These are phyloP conservation scores for Shiraia sp. DNA, from an alignment of 2,329 filamentous ascomycete species.

Conservation along the genomic window DNA sequence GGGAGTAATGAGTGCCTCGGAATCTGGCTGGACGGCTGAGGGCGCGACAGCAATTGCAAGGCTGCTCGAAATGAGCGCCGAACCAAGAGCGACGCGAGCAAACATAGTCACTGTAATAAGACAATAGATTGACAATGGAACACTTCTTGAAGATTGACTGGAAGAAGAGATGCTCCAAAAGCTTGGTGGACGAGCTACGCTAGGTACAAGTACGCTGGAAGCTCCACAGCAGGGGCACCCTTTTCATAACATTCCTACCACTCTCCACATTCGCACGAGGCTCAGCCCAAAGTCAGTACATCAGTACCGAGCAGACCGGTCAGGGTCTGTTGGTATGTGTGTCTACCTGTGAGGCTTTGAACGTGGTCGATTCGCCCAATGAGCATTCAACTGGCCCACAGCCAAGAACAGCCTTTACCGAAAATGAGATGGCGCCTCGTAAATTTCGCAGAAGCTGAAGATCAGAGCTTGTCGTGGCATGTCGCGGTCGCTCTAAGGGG, in stretches of 20 bases:
- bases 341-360: conserved; percentile 8
- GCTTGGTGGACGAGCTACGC: neutral
- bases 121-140: neutral
- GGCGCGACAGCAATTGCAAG: conserved; percentile 16
- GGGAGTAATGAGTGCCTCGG: conserved; percentile 31
- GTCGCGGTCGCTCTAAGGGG: conserved; percentile 13
- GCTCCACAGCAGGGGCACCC: conserved; percentile 1
- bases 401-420: conserved; percentile 12
- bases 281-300: conserved; percentile 6
- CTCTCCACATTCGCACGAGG: conserved; percentile 1
- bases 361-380: neutral
- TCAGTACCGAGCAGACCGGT: conserved; percentile 13
- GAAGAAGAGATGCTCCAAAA: neutral
- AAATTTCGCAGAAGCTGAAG: conserved; percentile 15
- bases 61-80: conserved; percentile 19
- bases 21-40: conserved; percentile 6
- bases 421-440: conserved; percentile 15
- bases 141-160: neutral
- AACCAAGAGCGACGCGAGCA: conserved; percentile 8
- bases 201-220: neutral
- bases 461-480: conserved; percentile 25
- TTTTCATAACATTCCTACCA: conserved; percentile 10
- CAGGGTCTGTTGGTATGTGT: conserved; percentile 7
- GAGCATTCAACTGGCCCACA: conserved; percentile 15
- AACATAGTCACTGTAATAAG: conserved; percentile 10